Base-by-base conservation (phyloP, 208 protist species). In the Trypanosoma boissoni region DNA sequence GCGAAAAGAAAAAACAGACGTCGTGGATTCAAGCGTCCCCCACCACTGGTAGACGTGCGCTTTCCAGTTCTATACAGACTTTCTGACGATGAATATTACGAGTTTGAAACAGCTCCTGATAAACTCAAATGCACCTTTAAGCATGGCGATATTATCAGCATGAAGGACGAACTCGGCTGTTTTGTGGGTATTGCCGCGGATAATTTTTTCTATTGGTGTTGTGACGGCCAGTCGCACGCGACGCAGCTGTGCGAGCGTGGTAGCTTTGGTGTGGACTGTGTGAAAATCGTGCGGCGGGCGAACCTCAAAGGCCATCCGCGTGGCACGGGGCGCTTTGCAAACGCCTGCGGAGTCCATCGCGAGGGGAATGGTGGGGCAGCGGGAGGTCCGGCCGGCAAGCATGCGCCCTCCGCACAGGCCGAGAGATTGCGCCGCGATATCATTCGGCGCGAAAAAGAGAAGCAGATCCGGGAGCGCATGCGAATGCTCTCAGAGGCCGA, bases 121-220 rank as follows among this genome's bases (percentile, higher is more conserved):
- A 62, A 67, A 48, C 58, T 92, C n/a, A 70, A 69, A 20, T 88
- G 80, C 37, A 79, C 82, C 2, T 74, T 92, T 14, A 75, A 72
- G 32, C 78, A 84, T 46, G 89, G 86, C 10, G 89, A 95, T 69
- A 76, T 89, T 64, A 79, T 95, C 52, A 42, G 59, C n/a, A 84
- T 70, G 44, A 74, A 83, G 37, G 31, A 57, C 32, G 55, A 72
- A 16, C 20, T 56, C 18, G 89, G 89, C 23, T 77, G 74, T 65
- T 91, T 93, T 58, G 69, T 93, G 29, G 89, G 89, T 6, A 56
- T 95, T 4, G 85, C 79, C 21, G 85, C 61, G 0, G 85, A 95
- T 51, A 69, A 78, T 28, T 87, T 49, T 39, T 44, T 86, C 8
- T 95, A 92, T 61, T 95, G 89, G 86, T 76, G 70, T 39, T 52